Evolutionary conservation across 2,329 filamentous ascomycete genomes (phyloP).

Genomic region (Colletotrichum eleusines): DNA sequence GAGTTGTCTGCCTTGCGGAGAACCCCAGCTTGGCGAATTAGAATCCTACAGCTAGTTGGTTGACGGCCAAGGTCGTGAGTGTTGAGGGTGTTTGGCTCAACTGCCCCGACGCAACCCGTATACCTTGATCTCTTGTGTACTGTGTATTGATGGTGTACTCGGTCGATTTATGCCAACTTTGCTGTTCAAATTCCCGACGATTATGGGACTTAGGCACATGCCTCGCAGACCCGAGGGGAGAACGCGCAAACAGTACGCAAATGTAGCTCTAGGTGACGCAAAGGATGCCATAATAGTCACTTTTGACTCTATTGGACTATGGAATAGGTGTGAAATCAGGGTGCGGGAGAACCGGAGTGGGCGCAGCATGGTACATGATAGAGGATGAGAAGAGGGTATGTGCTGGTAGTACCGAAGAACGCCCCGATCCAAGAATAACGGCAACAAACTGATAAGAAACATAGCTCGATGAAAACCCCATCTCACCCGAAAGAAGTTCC

Average conservation of each 20-base stretch:
- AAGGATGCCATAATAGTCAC: constrained; percentile 27
- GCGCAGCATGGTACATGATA: constrained; percentile 16
- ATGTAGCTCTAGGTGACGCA: constrained; percentile 12
- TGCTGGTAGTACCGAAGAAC: constrained; percentile 30
- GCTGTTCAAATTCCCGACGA: constrained; percentile 12
- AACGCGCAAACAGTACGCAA: not conserved
- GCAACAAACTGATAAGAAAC: constrained; percentile 33
- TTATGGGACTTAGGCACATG: constrained; percentile 3
- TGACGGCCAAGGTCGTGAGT: not conserved
- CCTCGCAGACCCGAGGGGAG: not conserved
- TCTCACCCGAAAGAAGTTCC: constrained; percentile 17
- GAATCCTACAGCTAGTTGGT: constrained; percentile 1
- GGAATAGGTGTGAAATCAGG: constrained; percentile 9
- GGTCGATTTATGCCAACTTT: constrained; percentile 7
- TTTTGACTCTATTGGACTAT: constrained; percentile 38
- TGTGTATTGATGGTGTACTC: not conserved
- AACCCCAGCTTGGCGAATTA: not conserved
- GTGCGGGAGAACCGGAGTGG: constrained; percentile 4
- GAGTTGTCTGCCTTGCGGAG: not conserved
- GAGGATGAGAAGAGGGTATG: constrained; percentile 39
- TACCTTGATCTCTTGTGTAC: constrained; percentile 5
- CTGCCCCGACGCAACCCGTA: constrained; percentile 20
- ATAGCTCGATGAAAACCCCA: constrained; percentile 16
- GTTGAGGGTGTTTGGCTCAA: constrained; percentile 10
- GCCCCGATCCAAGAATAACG: constrained; percentile 33